Evolutionary conservation across 768 basidiomycete species (phyloP).

Genomic region (Rhodotorula taiwanensis): DNA sequence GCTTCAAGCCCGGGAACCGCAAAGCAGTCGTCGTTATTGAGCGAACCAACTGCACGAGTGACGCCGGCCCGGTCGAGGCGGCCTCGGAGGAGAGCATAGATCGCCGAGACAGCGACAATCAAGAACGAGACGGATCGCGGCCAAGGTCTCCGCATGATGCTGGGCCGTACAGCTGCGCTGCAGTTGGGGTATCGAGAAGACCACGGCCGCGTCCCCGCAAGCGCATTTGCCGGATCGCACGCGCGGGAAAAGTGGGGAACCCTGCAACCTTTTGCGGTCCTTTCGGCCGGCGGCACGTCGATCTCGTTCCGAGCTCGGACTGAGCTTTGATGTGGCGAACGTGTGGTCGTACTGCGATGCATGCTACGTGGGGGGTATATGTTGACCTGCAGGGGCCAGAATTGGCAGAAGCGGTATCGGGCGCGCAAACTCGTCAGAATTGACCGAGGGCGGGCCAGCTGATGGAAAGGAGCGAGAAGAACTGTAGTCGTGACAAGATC

Average conservation of each 20-base stretch:
- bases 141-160: too few species aligned
- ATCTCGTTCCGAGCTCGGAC: too few species aligned
- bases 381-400: too few species aligned
- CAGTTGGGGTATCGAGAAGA: too few species aligned
- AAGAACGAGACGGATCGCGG: not conserved
- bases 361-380: too few species aligned
- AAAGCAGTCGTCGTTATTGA: constrained; percentile 22
- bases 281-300: too few species aligned
- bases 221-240: not conserved
- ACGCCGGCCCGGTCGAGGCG: constrained; percentile 3
- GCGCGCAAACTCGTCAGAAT: too few species aligned
- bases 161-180: too few species aligned
- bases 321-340: too few species aligned
- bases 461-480: not conserved
- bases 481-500: not conserved
- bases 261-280: too few species aligned
- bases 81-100: not conserved
- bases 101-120: not conserved
- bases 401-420: too few species aligned
- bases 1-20: constrained; percentile 17
- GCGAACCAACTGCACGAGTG: not conserved
- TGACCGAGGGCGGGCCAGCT: not conserved
- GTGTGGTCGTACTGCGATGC: too few species aligned
- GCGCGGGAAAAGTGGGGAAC: not conserved
- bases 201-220: not conserved